Percentiles rank a stretch among this genome's conserved stretches.
phyloP scores from a whole-genome alignment of 2,329 filamentous ascomycete genomes.

The Xylaria sp. region DNA sequence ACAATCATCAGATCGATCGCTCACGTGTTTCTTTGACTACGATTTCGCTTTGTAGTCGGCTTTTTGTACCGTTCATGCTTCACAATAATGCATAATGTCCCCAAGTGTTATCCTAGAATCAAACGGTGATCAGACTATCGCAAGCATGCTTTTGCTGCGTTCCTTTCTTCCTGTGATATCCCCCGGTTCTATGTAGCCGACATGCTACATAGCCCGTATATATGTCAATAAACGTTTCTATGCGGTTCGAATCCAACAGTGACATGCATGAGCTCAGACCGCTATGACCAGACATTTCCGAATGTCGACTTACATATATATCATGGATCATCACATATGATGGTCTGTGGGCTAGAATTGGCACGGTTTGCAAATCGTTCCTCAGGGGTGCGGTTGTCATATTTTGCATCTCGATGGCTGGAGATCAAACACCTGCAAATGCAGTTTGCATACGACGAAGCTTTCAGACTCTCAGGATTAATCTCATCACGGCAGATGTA shows the following conservation, averaged over 20 bases:
- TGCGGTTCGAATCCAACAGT: neutral
- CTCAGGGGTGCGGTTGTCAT: conserved; percentile 21
- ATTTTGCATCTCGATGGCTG: conserved; percentile 20
- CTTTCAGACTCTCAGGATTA: conserved; percentile 1
- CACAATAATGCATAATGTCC: neutral
- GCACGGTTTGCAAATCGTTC: conserved; percentile 10
- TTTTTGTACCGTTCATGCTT: neutral
- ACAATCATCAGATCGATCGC: conserved; percentile 18
- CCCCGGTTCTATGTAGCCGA: neutral
- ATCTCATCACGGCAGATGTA: neutral
- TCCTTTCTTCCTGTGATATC: neutral
- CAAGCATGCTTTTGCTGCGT: neutral
- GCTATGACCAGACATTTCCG: neutral
- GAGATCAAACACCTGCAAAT: conserved; percentile 21
- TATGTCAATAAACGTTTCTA: neutral
- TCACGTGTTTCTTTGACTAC: conserved; percentile 36
- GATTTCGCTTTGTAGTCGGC: neutral
- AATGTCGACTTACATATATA: neutral
- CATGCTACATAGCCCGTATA: neutral
- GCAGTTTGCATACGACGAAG: conserved; percentile 4
- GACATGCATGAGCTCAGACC: neutral
- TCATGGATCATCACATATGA: neutral
- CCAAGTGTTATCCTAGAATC: neutral
- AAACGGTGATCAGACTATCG: neutral
- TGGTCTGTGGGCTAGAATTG: conserved; percentile 25